Evolutionary conservation across 495 filamentous ascomycete genomes (phyloP), one percentile per base, ranked within the genome.

Genomic region (Tuber indicum): DNA sequence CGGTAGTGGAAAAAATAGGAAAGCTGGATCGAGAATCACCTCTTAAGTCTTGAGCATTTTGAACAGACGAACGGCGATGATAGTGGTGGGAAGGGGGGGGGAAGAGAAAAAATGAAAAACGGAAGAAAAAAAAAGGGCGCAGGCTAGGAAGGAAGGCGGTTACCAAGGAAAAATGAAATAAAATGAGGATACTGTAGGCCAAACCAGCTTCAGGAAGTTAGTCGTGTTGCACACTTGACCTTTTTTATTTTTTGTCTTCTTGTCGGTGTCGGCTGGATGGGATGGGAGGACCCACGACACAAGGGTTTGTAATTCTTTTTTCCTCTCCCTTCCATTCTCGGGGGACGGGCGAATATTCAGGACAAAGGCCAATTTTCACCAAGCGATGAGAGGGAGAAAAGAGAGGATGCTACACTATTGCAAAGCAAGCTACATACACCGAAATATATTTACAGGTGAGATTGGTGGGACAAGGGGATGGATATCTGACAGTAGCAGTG

Each of bases 1-100:
- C 32, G 32, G 32, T 45, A 70, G 77, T 72, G 78, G 58, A 79
- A 36, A 66, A 66, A 66, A 66, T 66, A 36, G 58, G 78, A 71
- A 70, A 46, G 23, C 70, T 69, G 26, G 77, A 71, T 70, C 74
- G 77, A 79, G 70, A 74, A 70, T 73, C 39, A 49, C 42, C 73
- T 73, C 77, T 32, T 78, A 75, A 42, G 77, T 74, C 58, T 17
- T 66, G 26, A 19, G 58, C 14, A 66, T 66, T 66, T 26, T 26
- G 58, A 66, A 66, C 26, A 76, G 77, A 23, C 70, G 76, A 74
- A 72, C 71, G 71, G 74, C 58, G 77, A 76, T 71, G 77, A 80
- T 76, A 80, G 75, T 66, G 58, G 58, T 66, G 58, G 58, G 58
- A 66, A 66, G 58, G 52, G 52, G 9, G 58, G 58, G 9, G 58